phyloP scores from a whole-genome alignment of 2,329 filamentous ascomycete species.

The Sclerotinia trifoliorum region DNA sequence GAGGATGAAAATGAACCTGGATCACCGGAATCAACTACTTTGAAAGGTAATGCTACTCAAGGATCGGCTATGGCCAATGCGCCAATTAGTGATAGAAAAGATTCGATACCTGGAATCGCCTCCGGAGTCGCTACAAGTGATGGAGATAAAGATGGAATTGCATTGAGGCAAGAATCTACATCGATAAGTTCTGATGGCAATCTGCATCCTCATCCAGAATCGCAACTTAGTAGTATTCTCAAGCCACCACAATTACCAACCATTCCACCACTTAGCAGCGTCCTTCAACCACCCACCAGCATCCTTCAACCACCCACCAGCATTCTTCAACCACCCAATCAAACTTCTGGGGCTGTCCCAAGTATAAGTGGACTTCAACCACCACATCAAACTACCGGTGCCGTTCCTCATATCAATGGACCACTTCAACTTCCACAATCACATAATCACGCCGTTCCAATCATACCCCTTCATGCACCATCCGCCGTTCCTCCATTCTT shows the following conservation, averaged over 20 bases:
- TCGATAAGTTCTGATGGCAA: constrained; percentile 1
- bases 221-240: constrained; percentile 23
- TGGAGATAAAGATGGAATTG: constrained; percentile 7
- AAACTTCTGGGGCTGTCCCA: constrained; percentile 22
- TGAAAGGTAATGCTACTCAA: neutral
- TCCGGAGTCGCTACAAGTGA: neutral
- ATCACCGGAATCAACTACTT: constrained; percentile 2
- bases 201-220: constrained; percentile 25
- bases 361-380: constrained; percentile 20
- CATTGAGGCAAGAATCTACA: neutral
- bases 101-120: neutral
- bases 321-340: constrained; percentile 21
- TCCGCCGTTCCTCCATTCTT: constrained; percentile 23
- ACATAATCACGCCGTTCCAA: constrained; percentile 18
- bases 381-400: constrained; percentile 24
- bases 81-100: neutral
- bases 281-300: constrained; percentile 18
- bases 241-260: constrained; percentile 20
- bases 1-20: constrained; percentile 29
- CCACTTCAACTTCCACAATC: constrained; percentile 22
- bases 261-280: constrained; percentile 1
- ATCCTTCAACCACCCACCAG: constrained; percentile 1
- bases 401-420: constrained; percentile 21
- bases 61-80: neutral
- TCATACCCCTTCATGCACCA: constrained; percentile 11